phyloP scores from a whole-genome alignment of 1,284 basidiomycete species.

The Moesziomyces antarcticus region DNA sequence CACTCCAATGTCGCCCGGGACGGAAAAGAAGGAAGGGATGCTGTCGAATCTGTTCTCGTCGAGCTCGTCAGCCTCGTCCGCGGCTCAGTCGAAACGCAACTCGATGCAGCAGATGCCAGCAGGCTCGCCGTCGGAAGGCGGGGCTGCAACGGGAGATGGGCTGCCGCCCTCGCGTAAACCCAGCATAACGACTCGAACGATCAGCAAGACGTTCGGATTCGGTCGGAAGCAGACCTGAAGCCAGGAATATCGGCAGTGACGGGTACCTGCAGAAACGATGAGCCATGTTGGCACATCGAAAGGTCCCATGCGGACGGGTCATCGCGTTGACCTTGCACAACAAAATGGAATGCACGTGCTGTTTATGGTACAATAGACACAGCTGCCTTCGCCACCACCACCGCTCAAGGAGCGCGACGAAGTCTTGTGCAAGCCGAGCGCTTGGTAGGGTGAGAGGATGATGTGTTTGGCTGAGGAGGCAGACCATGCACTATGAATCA shows the following conservation, averaged over 20 bases:
- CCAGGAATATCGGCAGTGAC: too few relatives aligned
- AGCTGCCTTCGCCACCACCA: too few relatives aligned
- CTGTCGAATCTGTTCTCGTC: constrained; percentile 39
- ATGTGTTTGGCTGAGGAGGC: too few relatives aligned
- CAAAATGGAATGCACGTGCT: too few relatives aligned
- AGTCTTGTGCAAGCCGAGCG: too few relatives aligned
- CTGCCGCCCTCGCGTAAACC: constrained; percentile 34
- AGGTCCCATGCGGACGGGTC: not conserved
- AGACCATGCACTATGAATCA: constrained; percentile 3
- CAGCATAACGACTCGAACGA: constrained; percentile 31
- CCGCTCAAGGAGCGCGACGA: too few relatives aligned
- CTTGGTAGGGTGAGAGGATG: too few relatives aligned
- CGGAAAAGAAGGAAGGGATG: constrained; percentile 41
- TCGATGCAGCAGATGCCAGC: constrained; percentile 20
- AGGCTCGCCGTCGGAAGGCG: constrained; percentile 5
- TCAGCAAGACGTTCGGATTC: constrained; percentile 50
- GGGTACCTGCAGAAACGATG: too few relatives aligned
- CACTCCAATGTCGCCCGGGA: constrained; percentile 21
- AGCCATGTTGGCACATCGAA: not conserved
- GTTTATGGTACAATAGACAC: too few relatives aligned
- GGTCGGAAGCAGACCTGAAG: constrained; percentile 28
- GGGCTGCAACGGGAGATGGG: constrained; percentile 9
- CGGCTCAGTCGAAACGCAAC: constrained; percentile 37
- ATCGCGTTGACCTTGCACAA: not conserved
- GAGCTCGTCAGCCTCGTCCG: constrained; percentile 9